A percentile compares a stretch with the other conserved stretches of the same genome.
phyloP scores from a whole-genome alignment of 2,329 filamentous ascomycete species.

The Talaromyces sp. region DNA sequence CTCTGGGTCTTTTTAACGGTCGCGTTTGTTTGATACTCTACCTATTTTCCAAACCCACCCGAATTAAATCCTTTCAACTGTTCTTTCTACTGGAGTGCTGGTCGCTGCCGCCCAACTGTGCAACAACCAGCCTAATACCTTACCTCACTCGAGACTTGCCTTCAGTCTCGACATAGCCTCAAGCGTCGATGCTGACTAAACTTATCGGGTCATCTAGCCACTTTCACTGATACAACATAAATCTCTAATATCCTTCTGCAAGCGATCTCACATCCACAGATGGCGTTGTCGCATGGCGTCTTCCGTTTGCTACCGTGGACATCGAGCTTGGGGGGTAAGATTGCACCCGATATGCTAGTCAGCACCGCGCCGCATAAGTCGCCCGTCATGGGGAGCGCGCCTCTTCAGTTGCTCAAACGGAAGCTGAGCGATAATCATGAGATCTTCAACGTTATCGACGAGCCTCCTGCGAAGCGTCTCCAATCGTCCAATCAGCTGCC shows the following conservation, averaged over 20 bases:
- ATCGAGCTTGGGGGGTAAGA: conserved; percentile 45
- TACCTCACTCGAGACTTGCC: background rate
- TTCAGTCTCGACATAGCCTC: background rate
- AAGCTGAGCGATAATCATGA: conserved; percentile 47
- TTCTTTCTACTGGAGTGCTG: conserved; percentile 13
- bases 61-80: background rate
- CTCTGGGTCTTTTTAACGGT: background rate
- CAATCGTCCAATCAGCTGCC: conserved; percentile 25
- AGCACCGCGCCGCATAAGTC: conserved; percentile 34
- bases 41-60: conserved; percentile 1
- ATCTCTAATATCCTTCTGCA: background rate
- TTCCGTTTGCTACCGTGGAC: conserved; percentile 48
- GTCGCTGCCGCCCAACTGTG: conserved; percentile 4
- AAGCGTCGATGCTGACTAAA: conserved; percentile 15
- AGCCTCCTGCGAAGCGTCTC: conserved; percentile 29
- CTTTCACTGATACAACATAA: conserved; percentile 9
- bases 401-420: conserved; percentile 53
- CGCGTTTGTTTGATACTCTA: background rate
- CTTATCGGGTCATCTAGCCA: conserved; percentile 13
- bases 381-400: conserved; percentile 28
- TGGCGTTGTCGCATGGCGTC: conserved; percentile 44
- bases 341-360: conserved; percentile 42
- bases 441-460: conserved; percentile 24
- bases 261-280: conserved; percentile 8
- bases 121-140: background rate